Conservation (phyloP, 1,284 basidiomycete species). For the Volvariella volvacea region DNA sequence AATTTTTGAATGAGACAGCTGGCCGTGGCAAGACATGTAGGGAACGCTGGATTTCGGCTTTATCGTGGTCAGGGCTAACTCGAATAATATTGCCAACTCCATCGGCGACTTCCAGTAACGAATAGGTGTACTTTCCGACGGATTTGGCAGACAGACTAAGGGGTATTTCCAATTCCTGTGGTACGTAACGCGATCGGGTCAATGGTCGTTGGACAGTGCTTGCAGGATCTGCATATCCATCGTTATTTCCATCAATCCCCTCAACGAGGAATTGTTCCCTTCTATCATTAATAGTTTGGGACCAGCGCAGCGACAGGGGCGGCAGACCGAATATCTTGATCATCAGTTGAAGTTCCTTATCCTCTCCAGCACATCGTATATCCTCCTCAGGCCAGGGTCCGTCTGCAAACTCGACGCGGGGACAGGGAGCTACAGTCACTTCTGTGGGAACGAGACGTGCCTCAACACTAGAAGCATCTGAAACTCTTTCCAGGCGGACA, state of each 20-base stretch:
- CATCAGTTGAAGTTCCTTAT: constrained; percentile 53
- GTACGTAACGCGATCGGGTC: constrained; percentile 17
- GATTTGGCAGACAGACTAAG: constrained; percentile 55
- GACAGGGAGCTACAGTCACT: constrained; percentile 80
- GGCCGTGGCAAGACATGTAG: constrained; percentile 77
- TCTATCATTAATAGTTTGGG: constrained; percentile 55
- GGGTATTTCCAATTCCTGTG: constrained; percentile 62
- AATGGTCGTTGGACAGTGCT: constrained; percentile 4
- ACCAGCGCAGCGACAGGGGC: constrained; percentile 74
- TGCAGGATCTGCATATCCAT: constrained; percentile 9
- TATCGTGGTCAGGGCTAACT: constrained; percentile 33
- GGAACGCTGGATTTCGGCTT: constrained; percentile 51
- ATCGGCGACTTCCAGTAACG: constrained; percentile 69
- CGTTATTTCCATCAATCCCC: constrained; percentile 66
- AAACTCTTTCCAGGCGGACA: constrained; percentile 65
- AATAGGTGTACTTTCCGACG: constrained; percentile 62
- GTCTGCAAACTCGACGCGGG: constrained; percentile 60
- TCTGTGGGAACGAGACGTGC: constrained; percentile 59
- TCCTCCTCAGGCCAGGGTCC: constrained; percentile 36
- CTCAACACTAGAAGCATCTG: constrained; percentile 63
- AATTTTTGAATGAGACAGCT: constrained; percentile 66
- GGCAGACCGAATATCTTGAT: constrained; percentile 76
- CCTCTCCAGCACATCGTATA: constrained; percentile 68
- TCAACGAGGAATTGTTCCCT: constrained; percentile 72
- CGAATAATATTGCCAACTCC: constrained; percentile 65